Conservation (phyloP, 257 asterid genomes). For the Nicotiana sylvestris region DNA sequence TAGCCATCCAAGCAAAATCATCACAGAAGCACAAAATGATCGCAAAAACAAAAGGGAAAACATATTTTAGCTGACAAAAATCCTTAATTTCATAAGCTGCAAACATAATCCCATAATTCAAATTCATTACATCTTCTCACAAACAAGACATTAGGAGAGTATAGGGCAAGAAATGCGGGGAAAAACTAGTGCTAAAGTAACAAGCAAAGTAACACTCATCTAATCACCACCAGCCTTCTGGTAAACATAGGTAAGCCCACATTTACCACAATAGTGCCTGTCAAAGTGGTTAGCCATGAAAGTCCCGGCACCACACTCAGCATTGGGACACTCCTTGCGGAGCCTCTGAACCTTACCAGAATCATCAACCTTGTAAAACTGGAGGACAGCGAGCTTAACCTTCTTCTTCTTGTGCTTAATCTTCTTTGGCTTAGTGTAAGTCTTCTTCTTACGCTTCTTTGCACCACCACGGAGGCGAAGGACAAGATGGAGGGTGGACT, state of each 20-base stretch:
- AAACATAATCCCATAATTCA: not conserved
- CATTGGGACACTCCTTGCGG: conserved; percentile 37
- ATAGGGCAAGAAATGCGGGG: not conserved
- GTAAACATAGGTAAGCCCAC: conserved; percentile 42
- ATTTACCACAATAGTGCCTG: conserved; percentile 38
- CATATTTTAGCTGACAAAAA: not conserved
- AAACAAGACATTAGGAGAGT: not conserved
- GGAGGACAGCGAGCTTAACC: conserved; percentile 35
- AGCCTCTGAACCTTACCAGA: conserved; percentile 38
- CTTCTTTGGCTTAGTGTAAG: conserved; percentile 42
- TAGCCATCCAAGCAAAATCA: not conserved
- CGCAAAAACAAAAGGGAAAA: not conserved
- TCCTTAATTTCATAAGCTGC: not conserved
- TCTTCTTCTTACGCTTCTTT: conserved; percentile 41
- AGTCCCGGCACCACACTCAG: conserved; percentile 38
- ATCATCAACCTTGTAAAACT: conserved; percentile 37
- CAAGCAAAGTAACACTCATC: not conserved
- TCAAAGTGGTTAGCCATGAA: conserved; percentile 43
- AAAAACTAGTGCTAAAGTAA: not conserved
- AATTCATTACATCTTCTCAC: conserved; percentile 2
- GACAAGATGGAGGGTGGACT: conserved; percentile 37
- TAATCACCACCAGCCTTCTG: conserved; percentile 39
- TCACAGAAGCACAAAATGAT: not conserved
- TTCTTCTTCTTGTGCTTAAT: conserved; percentile 39
- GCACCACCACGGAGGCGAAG: conserved; percentile 44